These are phyloP conservation scores for Platanus orientalis DNA, from an alignment of 164 flowering plant genomes.

Conservation along the genomic window DNA sequence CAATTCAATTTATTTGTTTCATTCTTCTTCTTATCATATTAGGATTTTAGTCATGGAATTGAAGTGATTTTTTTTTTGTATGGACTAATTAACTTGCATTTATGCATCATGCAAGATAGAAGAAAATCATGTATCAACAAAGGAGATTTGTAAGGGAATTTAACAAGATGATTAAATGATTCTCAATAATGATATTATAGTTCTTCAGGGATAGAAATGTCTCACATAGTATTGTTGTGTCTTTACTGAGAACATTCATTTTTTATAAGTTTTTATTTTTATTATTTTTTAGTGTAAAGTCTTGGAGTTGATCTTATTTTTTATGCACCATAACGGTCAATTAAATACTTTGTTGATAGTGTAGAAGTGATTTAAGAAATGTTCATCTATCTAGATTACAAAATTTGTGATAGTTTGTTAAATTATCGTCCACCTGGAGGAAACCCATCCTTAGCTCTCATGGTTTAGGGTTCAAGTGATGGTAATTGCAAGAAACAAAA, in stretches of 20 bases:
- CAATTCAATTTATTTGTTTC: too few species aligned
- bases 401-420: neutral
- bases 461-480: too few species aligned
- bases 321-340: conserved; percentile 92
- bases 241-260: conserved; percentile 2
- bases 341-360: conserved; percentile 80
- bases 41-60: neutral
- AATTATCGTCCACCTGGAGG: too few species aligned
- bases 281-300: conserved; percentile 56
- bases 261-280: too few species aligned
- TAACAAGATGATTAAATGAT: conserved; percentile 95
- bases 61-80: conserved; percentile 4
- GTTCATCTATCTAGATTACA: neutral
- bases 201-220: conserved; percentile 77
- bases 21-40: too few species aligned
- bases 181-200: conserved; percentile 95
- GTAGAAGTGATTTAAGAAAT: too few species aligned
- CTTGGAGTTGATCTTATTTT: conserved; percentile 96
- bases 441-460: too few species aligned
- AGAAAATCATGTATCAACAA: conserved; percentile 98
- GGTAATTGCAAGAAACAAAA: too few species aligned
- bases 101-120: conserved; percentile 96
- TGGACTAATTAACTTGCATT: conserved; percentile 85
- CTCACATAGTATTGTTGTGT: conserved; percentile 2
- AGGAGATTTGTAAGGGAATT: conserved; percentile 98